Evolutionary conservation across 257 asterid genomes (phyloP), one percentile per base, ranked within the genome.

Genomic region (Echium plantagineum): DNA sequence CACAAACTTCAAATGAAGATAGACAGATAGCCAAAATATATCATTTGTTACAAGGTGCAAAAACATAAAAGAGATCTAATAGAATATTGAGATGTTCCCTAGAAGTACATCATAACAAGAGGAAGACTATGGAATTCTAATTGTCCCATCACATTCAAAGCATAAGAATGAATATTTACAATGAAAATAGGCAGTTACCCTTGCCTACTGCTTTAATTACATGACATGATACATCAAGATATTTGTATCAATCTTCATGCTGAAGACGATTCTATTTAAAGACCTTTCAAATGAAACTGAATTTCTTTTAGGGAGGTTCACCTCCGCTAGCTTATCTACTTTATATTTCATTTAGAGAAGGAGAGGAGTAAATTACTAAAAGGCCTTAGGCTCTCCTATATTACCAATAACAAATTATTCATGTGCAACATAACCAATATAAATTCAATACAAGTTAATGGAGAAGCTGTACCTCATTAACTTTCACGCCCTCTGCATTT

Each of bases 401-500:
- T 15, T 42, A 15, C 49, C 49, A 42, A 13, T 42, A 42, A 10
- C 49, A 42, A 42, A 42, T 42, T 4, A 12, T 10, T 13, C 16
- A 13, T 42, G 17, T 13, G 49, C 57, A 7, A 53, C 21, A 0
- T 1, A n/a, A 53, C 24, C 24, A 18, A 16, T 19, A 28, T 19
- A 52, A 63, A 24, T 18, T 15, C 13, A 15, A 21, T 26, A 26
- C 1, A 31, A 35, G 17, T 38, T 58, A 52, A 15, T 65, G 59
- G 55, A 60, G 63, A 48, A 67, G 30, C 55, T n/a, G 54, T 73
- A 91, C 99, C 83, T 84, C 91, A 63, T 93, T 83, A 68, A 73
- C 86, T 80, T 86, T 86, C 79, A 93, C 81, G 66, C 90, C 95
- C 80, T 93, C 99, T 19, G 84, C 78, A 54, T 70, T 84, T 57